Percentiles rank a stretch among this genome's conserved stretches.
These are phyloP conservation scores for Harringtonia aguacate DNA, from an alignment of 2,329 filamentous ascomycete species.

Conservation along the genomic window DNA sequence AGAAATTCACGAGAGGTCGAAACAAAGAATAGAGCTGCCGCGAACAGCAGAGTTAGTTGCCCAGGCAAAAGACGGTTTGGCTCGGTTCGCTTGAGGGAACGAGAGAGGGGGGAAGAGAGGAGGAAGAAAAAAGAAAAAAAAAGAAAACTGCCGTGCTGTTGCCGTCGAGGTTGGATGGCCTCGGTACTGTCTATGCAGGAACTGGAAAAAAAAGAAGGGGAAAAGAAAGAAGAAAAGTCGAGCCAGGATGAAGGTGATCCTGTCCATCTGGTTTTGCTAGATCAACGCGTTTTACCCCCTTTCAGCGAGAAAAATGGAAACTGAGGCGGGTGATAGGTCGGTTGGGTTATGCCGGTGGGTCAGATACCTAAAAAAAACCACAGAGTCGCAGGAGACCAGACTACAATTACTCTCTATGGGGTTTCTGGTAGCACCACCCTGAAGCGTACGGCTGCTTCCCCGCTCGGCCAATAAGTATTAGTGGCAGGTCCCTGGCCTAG, in stretches of 20 bases:
- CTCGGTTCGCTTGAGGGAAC: background rate
- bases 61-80: background rate
- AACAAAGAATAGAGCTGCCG: too few species aligned
- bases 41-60: too few species aligned
- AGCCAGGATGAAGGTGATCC: background rate
- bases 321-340: conserved; percentile 2
- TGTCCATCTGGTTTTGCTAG: background rate
- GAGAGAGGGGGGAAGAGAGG: background rate
- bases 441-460: too few species aligned
- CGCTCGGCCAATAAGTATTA: too few species aligned
- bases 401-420: too few species aligned
- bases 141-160: background rate
- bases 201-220: background rate
- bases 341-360: conserved; percentile 9
- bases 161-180: background rate
- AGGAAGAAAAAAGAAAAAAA: background rate
- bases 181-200: too few species aligned
- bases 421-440: too few species aligned
- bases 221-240: background rate
- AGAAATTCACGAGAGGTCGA: too few species aligned
- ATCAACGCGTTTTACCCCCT: conserved; percentile 4
- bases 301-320: background rate
- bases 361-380: conserved; percentile 7
- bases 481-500: too few species aligned
- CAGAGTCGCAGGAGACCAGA: too few species aligned